A percentile compares a stretch with the other conserved stretches of the same genome.
phyloP scores from a whole-genome alignment of 208 protist species.

The Trichomonas vaginalis region DNA sequence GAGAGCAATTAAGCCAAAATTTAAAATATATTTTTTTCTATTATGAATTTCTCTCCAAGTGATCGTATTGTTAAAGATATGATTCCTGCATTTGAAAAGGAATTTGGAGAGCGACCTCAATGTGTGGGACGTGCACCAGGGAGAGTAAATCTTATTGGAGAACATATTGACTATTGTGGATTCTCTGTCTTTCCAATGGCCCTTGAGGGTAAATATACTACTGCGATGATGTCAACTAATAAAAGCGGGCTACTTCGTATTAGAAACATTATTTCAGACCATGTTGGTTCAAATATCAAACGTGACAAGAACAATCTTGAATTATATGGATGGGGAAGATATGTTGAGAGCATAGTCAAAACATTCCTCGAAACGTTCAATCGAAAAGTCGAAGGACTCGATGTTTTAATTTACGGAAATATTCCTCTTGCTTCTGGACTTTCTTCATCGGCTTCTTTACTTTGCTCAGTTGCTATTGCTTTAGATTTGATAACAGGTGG shows the following conservation, averaged over 20 bases:
- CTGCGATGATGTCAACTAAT: background rate
- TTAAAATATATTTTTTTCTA: too few relatives aligned
- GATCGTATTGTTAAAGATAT: background rate
- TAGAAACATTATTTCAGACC: background rate
- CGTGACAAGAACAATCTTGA: background rate
- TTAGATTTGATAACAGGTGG: background rate
- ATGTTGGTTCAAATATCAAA: background rate
- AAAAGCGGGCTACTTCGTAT: background rate
- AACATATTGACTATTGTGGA: slow-evolving; percentile 43
- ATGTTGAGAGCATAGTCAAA: background rate
- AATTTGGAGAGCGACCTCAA: background rate
- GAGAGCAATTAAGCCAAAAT: too few relatives aligned
- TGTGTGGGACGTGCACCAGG: slow-evolving; percentile 29
- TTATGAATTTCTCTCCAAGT: background rate
- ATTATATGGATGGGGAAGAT: background rate
- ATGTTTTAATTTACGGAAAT: background rate
- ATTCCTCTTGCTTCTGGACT: background rate
- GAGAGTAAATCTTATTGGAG: slow-evolving; percentile 45
- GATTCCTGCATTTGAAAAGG: background rate
- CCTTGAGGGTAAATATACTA: slow-evolving; percentile 11
- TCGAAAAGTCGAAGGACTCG: background rate
- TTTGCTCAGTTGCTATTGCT: background rate
- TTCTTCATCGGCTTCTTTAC: background rate
- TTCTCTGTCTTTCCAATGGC: slow-evolving; percentile 41
- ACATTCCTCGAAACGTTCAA: background rate